Base-by-base conservation (phyloP, 805 yeast genomes). In the Zygosaccharomyces bailii region DNA sequence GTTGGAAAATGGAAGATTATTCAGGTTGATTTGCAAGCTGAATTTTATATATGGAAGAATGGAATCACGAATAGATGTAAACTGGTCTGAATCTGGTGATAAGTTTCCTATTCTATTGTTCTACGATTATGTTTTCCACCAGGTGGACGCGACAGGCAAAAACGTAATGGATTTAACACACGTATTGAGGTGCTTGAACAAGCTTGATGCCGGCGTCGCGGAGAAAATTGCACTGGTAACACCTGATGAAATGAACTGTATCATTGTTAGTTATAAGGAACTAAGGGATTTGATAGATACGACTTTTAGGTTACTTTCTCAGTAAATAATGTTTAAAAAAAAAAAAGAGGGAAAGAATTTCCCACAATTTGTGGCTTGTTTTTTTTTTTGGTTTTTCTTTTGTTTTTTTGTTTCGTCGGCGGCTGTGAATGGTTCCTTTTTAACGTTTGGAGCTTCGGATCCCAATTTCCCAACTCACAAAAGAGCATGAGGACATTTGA, bases 161-260 rank as follows among this genome's bases (percentile, higher is more conserved):
- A 89, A 96, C 2, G 77, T 81, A 1, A 68, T 88, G 45, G 96
- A 93, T 64, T 70, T 93, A 54, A 82, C 89, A 0, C 88, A 88
- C 61, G 90, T 89, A 4, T 68, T 93, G 48, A 71, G 79, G 39
- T 78, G 84, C 55, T 69, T 93, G 57, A 91, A 91, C 67, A 93
- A 91, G 65, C 70, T 93, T 52, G 99, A 93, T 60, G 95, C 91
- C 4, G 98, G 97, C 1, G 75, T 84, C 25, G 89, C 86, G 41
- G 99, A 93, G 65, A 80, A 78, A 53, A 66, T 93, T 11, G 69
- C 90, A 61, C 73, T 93, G 42, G 87, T 88, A 1, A 82, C 93
- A 25, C 77, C 84, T 8, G 96, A 90, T 62, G 96, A 88, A 60
- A 82, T 81, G 69, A 83, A 79, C 35, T 89, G 97, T 62, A 69